A percentile compares a stretch with the other conserved stretches of the same genome.
Evolutionary conservation across 768 basidiomycete species (phyloP).

Genomic region (Mrakia blollopis): DNA sequence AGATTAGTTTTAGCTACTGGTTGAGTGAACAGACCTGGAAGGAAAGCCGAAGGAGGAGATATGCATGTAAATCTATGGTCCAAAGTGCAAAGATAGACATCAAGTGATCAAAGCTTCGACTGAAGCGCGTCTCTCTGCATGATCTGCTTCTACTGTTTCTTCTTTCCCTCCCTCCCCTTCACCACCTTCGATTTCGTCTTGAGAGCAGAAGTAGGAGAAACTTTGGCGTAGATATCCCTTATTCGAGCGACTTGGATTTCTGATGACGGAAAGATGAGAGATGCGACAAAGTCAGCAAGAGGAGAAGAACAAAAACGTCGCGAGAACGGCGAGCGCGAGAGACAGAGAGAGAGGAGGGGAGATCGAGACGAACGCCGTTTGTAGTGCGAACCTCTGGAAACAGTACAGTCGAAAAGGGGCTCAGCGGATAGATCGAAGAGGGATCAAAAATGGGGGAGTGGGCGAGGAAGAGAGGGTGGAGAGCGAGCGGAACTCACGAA

Average conservation of each 20-base stretch:
- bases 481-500: neutral
- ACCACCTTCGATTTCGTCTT: neutral
- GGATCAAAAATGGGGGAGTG: too few species aligned
- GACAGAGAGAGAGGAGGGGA: neutral
- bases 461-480: neutral
- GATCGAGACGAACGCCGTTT: conserved; percentile 3
- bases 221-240: neutral
- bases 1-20: too few species aligned
- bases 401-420: neutral
- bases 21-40: too few species aligned
- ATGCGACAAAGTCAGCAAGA: neutral
- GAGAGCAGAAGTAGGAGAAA: neutral
- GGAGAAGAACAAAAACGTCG: neutral
- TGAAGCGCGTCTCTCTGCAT: too few species aligned
- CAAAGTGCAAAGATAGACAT: too few species aligned
- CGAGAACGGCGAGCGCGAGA: neutral
- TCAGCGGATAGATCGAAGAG: too few species aligned
- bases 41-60: too few species aligned
- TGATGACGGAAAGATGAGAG: neutral
- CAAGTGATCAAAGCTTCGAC: too few species aligned
- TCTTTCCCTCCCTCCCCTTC: neutral
- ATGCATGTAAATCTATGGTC: too few species aligned
- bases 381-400: conserved; percentile 11
- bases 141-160: conserved; percentile 12
- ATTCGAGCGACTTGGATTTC: neutral